phyloP scores from a whole-genome alignment of 1,284 basidiomycete genomes.

The Meira nashicola region DNA sequence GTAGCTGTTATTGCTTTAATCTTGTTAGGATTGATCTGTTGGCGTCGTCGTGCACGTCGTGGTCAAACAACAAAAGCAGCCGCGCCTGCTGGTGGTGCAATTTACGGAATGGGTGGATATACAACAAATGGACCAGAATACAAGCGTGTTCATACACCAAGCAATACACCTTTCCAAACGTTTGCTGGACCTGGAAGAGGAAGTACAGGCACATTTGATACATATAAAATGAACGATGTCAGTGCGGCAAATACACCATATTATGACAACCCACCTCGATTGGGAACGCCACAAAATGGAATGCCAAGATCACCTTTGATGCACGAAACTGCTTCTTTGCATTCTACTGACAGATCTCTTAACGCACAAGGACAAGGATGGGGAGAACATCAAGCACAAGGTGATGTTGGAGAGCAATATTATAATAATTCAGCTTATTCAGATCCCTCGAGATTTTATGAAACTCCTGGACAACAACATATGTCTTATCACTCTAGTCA shows the following conservation, averaged over 20 bases:
- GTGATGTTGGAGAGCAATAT: conserved; percentile 43
- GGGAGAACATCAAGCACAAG: conserved; percentile 38
- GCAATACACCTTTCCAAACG: conserved; percentile 16
- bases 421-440: conserved; percentile 31
- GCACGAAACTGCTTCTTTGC: conserved; percentile 5
- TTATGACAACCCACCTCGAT: conserved; percentile 27
- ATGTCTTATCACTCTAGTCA: not conserved
- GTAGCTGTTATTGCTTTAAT: conserved; percentile 31
- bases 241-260: conserved; percentile 17
- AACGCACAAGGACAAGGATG: conserved; percentile 35
- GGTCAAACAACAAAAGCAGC: conserved; percentile 23
- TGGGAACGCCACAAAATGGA: conserved; percentile 18
- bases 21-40: conserved; percentile 34
- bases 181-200: conserved; percentile 17
- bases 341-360: too few relatives aligned
- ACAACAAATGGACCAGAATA: conserved; percentile 28
- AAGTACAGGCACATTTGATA: conserved; percentile 38
- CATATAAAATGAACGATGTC: conserved; percentile 43
- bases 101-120: conserved; percentile 15
- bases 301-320: conserved; percentile 20
- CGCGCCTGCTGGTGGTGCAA: conserved; percentile 18
- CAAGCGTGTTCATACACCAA: conserved; percentile 45
- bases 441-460: conserved; percentile 10
- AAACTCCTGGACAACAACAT: not conserved
- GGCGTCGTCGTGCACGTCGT: conserved; percentile 29